Base-by-base conservation (phyloP, 352 stramenopile genomes). In the Phytophthora nicotianae region DNA sequence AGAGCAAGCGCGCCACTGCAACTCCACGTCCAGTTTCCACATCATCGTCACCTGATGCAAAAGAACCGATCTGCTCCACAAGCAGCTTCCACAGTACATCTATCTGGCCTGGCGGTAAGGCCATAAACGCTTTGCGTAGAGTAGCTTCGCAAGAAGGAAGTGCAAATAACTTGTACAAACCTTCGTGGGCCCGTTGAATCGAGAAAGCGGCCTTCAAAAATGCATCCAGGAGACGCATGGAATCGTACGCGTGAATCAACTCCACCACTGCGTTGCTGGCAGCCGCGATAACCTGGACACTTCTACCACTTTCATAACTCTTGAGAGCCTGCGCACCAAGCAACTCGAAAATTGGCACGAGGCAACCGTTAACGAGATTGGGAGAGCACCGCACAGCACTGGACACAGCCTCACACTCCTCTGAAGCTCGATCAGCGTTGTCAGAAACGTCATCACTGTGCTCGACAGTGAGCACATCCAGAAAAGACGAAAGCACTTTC, bases 211-310 rank as follows among this genome's bases (percentile, higher is more conserved):
- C 53, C 11, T 58, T 59, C 14, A 93, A 54, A 32, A 94, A 84
- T 21, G 63, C 58, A 52, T 95, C 83, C 14, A 96, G 45, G 13
- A 93, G 71, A 68, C 88, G 85, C 88, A 96, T 95, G 0, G 86
- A 93, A 53, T 93, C 81, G 68, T 91, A 93, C 5, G 88, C 87
- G 19, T 65, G 74, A 52, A 96, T 61, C 16, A 96, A 59, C 26
- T 86, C 70, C 13, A 83, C 72, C 38, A 93, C 59, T 9, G 77
- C 70, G 6, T 57, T 62, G 40, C 80, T 88, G 1, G 70, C 61
- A 33, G 68, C 57, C 9, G n/a, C 20, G 19, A 58, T 16, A 46
- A 58, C 43, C 3, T 16, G 5, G 32, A n/a, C 14, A 11, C 42
- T 60, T 14, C 26, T 21, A n/a, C 33, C 5, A 59, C 54, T 6